Evolutionary conservation across 371 early-diverging fungal species (phyloP), one percentile per base, ranked within the genome.

Genomic region (Parasitella parasitica): DNA sequence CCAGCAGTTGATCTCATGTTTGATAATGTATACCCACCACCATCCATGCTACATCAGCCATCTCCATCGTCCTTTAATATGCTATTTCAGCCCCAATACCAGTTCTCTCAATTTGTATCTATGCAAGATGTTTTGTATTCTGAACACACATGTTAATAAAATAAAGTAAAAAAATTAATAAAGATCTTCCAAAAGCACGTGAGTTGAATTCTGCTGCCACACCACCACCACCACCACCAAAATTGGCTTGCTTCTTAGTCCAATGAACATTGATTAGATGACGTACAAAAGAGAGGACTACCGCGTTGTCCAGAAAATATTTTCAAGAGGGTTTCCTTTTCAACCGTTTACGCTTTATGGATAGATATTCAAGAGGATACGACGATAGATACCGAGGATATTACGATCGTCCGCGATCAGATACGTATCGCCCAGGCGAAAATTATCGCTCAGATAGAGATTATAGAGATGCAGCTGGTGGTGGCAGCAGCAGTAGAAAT

Each of bases 351-450:
- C 15, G 20, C 41, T 6, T 26, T 24, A 75, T 75, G 78, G 73
- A 79, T 34, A 67, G 80, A 56, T 77, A 80, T 58, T 69, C 72
- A 16, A 66, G 77, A 26, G 71, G 76, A 36, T 81, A 81, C 61
- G 73, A 78, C 37, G 81, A 81, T 22, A 66, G 81, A 28, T 78
- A 78, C 41, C 38, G 78, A 61, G 67, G 73, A 4, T 76, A 81
- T 57, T 78, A 72, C 49, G 75, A 76, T 13, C 58, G 78, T 22
- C 78, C 81, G 5, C 69, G 81, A 9, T 76, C 75, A 16, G 81
- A 81, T 39, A 71, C 75, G 2, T 78, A 78, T 54, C 36, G 81
- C 18, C 75, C 81, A 16, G 64, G 67, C n/a, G 81, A 81, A 59
- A 74, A 57, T 18, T 81, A 81, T 50, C 70, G 78, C 4, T 63